These are phyloP conservation scores for Penicillium maclennaniae DNA, from an alignment of 495 filamentous ascomycete species.

Conservation along the genomic window DNA sequence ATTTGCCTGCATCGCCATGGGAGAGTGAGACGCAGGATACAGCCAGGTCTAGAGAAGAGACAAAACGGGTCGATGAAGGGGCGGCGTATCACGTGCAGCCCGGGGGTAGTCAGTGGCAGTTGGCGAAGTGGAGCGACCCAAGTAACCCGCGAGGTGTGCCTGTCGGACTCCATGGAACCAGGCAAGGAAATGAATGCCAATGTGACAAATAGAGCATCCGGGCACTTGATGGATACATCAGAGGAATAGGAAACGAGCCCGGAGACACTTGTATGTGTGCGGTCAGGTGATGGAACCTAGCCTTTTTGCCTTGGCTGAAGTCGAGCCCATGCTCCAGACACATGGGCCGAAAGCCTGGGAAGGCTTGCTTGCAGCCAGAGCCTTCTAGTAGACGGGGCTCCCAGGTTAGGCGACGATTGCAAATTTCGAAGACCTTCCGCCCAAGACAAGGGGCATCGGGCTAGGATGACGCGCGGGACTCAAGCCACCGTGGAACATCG, in stretches of 20 bases:
- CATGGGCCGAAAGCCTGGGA: background rate
- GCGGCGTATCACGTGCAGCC: background rate
- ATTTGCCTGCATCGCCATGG: no score
- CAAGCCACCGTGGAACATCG: slow-evolving; percentile 15
- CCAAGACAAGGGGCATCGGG: no score
- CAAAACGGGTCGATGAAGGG: no score
- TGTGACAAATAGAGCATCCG: background rate
- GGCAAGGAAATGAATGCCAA: background rate
- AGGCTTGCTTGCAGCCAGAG: no score
- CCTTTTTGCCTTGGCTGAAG: background rate
- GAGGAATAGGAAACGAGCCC: no score
- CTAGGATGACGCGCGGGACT: slow-evolving; percentile 18
- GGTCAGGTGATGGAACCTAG: background rate
- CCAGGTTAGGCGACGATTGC: no score
- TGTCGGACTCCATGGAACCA: background rate
- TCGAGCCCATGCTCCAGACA: background rate
- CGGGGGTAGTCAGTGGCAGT: no score
- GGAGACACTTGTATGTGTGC: no score
- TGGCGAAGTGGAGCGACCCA: background rate
- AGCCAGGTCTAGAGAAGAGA: no score
- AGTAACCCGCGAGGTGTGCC: background rate
- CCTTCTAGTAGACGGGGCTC: no score
- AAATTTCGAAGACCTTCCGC: no score
- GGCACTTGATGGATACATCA: background rate
- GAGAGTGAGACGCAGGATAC: no score